Evolutionary conservation across 1,284 basidiomycete genomes (phyloP), one percentile per base, ranked within the genome.

Genomic region (Neonothopanus nambi): DNA sequence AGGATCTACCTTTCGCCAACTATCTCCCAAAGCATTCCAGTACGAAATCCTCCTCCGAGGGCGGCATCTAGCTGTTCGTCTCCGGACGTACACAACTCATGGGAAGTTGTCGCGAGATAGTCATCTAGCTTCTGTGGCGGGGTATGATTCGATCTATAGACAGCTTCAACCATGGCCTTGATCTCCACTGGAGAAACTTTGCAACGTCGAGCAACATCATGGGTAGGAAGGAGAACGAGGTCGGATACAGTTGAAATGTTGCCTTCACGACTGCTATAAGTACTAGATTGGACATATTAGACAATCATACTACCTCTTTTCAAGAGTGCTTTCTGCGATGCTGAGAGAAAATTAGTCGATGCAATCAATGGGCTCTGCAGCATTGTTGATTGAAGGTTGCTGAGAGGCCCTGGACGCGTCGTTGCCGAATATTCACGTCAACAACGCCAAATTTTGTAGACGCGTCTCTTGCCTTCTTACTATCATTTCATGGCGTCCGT

Each of bases 1-100:
- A 28, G 47, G 21, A 37, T 72, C 53, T 68, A 92, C 91, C 91
- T 91, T 75, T 95, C 91, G n/a, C 93, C 93, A 12, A 79, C 82
- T 36, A 95, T 70, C 64, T 95, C 93, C 80, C 89, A 94, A 13
- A 95, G 60, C 78, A 86, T 85, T 1, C 91, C 85, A 1, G 86
- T 81, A 48, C 79, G 72, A 13, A 94, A 75, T 3, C 93, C 93
- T 12, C 91, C 91, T 11, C 87, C 87, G 0, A 95, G 71, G 7
- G 79, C 70, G 21, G 67, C 55, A 64, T 95, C 91, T 8, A 95
- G 70, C 9, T 70, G 63, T 1, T 68, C 56, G 65, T 93, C 90
- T 0, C 91, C 92, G 0, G 88, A 89, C 0, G 88, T 84, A 61
- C 84, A 81, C 30, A 64, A 69, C 41, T 33, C 41, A 15, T 6